A percentile compares a stretch with the other conserved stretches of the same genome.
phyloP scores from a whole-genome alignment of 1,284 basidiomycete species.

The Vanrija sp. region DNA sequence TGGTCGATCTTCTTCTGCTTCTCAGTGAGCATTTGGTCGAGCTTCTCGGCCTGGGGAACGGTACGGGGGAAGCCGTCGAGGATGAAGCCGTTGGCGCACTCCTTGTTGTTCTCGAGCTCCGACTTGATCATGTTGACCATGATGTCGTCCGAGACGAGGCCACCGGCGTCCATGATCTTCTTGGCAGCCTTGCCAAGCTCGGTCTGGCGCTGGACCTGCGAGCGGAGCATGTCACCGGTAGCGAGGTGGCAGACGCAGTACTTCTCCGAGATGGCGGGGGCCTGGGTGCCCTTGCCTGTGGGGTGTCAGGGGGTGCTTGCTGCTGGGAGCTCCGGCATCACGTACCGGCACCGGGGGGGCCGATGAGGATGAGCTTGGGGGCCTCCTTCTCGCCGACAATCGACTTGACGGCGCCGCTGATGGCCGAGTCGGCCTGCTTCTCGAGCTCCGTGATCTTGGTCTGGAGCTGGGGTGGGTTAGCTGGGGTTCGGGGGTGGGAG shows the following conservation, averaged over 20 bases:
- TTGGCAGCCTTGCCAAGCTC: constrained; percentile 86
- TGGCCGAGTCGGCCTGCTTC: constrained; percentile 43
- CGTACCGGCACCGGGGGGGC: constrained; percentile 92
- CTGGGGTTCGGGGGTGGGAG: neutral
- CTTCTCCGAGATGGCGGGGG: constrained; percentile 84
- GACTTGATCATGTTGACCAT: constrained; percentile 97
- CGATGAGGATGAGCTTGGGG: constrained; percentile 88
- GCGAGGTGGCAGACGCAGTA: constrained; percentile 97
- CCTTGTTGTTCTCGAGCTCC: constrained; percentile 88
- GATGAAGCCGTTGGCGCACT: constrained; percentile 94
- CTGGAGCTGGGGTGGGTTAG: constrained; percentile 31
- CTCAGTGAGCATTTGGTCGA: constrained; percentile 79
- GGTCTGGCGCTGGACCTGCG: constrained; percentile 86
- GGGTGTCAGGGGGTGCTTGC: neutral
- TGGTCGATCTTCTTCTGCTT: constrained; percentile 86
- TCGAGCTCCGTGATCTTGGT: constrained; percentile 46
- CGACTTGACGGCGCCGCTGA: constrained; percentile 52
- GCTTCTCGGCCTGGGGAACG: constrained; percentile 94
- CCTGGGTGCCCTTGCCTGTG: constrained; percentile 94
- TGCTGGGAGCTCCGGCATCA: constrained; percentile 14
- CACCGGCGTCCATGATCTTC: constrained; percentile 96
- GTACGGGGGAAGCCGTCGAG: constrained; percentile 98
- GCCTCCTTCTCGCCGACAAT: constrained; percentile 27
- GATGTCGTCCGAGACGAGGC: constrained; percentile 91
- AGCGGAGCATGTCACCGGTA: constrained; percentile 96